These are phyloP conservation scores for Starmera caribaea DNA, from an alignment of 805 yeast species.

Conservation along the genomic window DNA sequence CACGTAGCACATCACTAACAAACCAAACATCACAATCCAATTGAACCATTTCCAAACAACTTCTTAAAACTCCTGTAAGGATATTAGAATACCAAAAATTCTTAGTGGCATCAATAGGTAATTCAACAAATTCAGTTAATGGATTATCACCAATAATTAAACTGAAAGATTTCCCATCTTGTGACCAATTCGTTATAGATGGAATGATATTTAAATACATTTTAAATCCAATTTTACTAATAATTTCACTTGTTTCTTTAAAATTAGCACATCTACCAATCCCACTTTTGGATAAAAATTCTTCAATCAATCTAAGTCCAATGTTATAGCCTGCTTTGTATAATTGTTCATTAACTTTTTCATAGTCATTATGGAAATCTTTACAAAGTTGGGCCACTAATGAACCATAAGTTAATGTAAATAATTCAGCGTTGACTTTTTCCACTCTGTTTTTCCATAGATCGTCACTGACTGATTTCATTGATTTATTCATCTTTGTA, in stretches of 20 bases:
- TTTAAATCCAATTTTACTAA: constrained; percentile 83
- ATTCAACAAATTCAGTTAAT: constrained; percentile 87
- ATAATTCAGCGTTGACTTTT: constrained; percentile 85
- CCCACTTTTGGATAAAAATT: constrained; percentile 83
- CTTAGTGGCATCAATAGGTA: constrained; percentile 68
- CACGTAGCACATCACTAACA: constrained; percentile 71
- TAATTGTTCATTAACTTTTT: constrained; percentile 71
- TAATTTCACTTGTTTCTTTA: constrained; percentile 79
- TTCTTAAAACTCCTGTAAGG: constrained; percentile 80
- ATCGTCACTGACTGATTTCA: constrained; percentile 64
- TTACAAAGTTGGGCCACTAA: constrained; percentile 85
- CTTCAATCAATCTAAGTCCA: constrained; percentile 86
- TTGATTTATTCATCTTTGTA: constrained; percentile 26
- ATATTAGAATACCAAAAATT: constrained; percentile 92
- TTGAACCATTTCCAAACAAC: constrained; percentile 94
- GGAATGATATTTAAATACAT: constrained; percentile 82
- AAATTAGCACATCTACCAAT: constrained; percentile 71
- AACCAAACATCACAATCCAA: constrained; percentile 79
- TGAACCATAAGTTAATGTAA: constrained; percentile 92
- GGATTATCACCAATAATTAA: constrained; percentile 79
- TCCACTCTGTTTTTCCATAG: constrained; percentile 85
- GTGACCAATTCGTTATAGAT: constrained; percentile 61
- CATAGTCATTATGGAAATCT: constrained; percentile 69
- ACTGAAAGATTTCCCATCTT: constrained; percentile 66
- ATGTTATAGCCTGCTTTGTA: constrained; percentile 94